A percentile compares a stretch with the other conserved stretches of the same genome.
phyloP scores from a whole-genome alignment of 768 basidiomycete species.

The Amanita pseudoporphyria region DNA sequence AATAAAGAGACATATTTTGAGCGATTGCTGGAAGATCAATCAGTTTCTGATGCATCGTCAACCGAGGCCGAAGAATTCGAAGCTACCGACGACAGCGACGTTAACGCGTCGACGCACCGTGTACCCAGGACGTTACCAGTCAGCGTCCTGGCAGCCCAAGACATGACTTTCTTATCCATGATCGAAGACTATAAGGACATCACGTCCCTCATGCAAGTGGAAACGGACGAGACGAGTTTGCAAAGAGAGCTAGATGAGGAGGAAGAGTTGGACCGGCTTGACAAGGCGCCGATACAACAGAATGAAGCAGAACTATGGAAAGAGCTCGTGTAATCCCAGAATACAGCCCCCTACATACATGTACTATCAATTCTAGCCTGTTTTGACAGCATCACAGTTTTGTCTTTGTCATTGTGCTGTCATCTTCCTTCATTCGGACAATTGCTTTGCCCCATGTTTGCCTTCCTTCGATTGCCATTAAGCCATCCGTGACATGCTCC shows the following conservation, averaged over 20 bases:
- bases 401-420: slow-evolving; percentile 30
- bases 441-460: slow-evolving; percentile 92
- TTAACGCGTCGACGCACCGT: neutral
- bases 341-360: neutral
- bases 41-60: slow-evolving; percentile 4
- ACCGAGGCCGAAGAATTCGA: slow-evolving; percentile 12
- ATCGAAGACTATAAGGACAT: neutral
- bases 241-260: slow-evolving; percentile 34
- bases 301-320: slow-evolving; percentile 37
- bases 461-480: slow-evolving; percentile 67
- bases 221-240: slow-evolving; percentile 18
- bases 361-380: neutral
- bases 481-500: slow-evolving; percentile 54
- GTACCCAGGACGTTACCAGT: neutral
- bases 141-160: neutral
- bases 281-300: slow-evolving; percentile 19
- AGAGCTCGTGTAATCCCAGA: slow-evolving; percentile 3
- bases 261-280: slow-evolving; percentile 26
- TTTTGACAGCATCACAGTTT: slow-evolving; percentile 26
- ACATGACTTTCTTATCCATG: neutral
- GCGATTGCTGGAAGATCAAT: slow-evolving; percentile 17
- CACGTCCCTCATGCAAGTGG: slow-evolving; percentile 13
- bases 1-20: slow-evolving; percentile 34
- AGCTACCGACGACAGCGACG: slow-evolving; percentile 4
- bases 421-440: slow-evolving; percentile 50